A percentile compares a stretch with the other conserved stretches of the same genome.
These are phyloP conservation scores for Saccharomyces pastorianus DNA, from an alignment of 1,139 yeast genomes.

Conservation along the genomic window DNA sequence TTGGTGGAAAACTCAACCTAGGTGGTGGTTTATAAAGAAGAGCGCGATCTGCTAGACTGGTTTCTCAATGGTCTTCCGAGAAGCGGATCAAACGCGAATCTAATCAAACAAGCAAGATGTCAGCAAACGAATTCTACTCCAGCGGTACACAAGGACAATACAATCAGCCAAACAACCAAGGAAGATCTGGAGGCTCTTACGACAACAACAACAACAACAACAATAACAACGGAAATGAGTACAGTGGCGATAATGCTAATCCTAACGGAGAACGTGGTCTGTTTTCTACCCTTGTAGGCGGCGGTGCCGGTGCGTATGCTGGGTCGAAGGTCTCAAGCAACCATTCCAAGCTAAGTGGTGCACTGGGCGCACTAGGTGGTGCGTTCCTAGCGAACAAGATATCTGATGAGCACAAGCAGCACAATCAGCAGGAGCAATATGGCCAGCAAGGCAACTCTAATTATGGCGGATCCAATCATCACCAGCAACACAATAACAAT, in stretches of 20 bases:
- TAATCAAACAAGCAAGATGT: slow-evolving; percentile 34
- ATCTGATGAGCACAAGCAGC: slow-evolving; percentile 34
- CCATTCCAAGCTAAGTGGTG: slow-evolving; percentile 46
- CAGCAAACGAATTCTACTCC: slow-evolving; percentile 54
- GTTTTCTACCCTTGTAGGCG: slow-evolving; percentile 48
- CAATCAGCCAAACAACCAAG: slow-evolving; percentile 23
- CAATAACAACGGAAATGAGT: slow-evolving; percentile 3
- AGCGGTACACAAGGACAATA: slow-evolving; percentile 40
- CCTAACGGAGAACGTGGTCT: slow-evolving; percentile 50
- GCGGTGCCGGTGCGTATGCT: slow-evolving; percentile 49
- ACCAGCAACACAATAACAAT: slow-evolving; percentile 11
- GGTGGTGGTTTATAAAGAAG: neutral
- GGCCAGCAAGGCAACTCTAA: neutral
- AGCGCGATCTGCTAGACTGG: neutral
- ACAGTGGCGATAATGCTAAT: slow-evolving; percentile 6
- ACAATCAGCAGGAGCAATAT: neutral
- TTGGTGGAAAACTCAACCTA: neutral
- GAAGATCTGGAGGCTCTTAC: slow-evolving; percentile 16
- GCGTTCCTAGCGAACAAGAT: slow-evolving; percentile 51
- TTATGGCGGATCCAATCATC: slow-evolving; percentile 1
- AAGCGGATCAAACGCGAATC: neutral
- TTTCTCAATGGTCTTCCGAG: too few relatives aligned
- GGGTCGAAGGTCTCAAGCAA: slow-evolving; percentile 36
- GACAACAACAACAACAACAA: too few relatives aligned
- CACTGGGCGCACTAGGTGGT: slow-evolving; percentile 55